Base-by-base conservation (phyloP, 306 rosid species). In the Hylodesmum podocarpum region DNA sequence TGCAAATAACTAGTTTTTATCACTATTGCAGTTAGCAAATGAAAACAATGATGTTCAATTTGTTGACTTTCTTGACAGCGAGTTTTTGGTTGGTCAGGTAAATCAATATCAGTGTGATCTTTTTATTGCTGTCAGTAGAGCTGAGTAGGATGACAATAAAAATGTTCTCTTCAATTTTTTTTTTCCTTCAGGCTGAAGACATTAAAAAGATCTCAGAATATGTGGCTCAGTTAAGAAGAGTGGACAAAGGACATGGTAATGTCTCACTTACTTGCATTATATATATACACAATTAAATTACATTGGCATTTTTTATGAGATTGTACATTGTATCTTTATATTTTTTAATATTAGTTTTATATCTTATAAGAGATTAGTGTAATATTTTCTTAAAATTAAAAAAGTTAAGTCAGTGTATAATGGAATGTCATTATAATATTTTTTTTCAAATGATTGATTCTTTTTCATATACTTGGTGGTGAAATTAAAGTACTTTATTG, bases 201-300 rank as follows among this genome's bases (percentile, higher is more conserved):
- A 77, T 84, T 33, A 77, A 78, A 66, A 77, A 77, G 59, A 73
- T 84, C 27, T 61, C 88, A 54, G 85, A 81, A 63, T 84, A 78
- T 54, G 83, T 73, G 57, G 83, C 88, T 61, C 85, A 81, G 66
- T 58, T 84, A 62, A 81, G 88, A 78, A 81, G 78, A 44, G 24
- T 77, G n/a, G 88, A 78, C 75, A 63, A 64, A 41, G 83, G 85
- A 77, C 83, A 77, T 77, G 85, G 88, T 84, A 84, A 73, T 19
- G 47, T 28, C 44, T 24, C 46, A 40, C 29, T 47, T 41, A 15
- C 2, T n/a, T n/a, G n/a, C n/a, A n/a, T n/a, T n/a, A n/a, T n/a
- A n/a, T n/a, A n/a, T n/a, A n/a, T n/a, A n/a, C n/a, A n/a, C n/a
- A n/a, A n/a, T n/a, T n/a, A n/a, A n/a, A n/a, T n/a, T n/a, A n/a